Evolutionary conservation across 2,329 filamentous ascomycete species (phyloP).

Genomic region (Colletotrichum falcatum): DNA sequence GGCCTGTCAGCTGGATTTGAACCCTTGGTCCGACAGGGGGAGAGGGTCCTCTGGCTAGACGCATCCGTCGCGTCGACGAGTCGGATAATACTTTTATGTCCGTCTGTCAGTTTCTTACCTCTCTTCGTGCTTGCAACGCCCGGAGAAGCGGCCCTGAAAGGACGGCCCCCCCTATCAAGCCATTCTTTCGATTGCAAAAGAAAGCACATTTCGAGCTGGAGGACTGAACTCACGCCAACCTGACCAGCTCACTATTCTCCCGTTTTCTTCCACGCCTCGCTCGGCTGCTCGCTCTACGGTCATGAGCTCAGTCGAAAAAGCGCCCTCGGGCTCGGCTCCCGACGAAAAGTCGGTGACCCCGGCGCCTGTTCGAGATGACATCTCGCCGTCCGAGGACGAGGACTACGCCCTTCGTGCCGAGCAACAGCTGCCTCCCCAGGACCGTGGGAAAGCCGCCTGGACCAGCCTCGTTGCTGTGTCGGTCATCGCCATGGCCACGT

Average conservation of each 20-base stretch:
- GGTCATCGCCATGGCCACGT: slow-evolving; percentile 25
- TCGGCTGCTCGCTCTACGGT: not conserved
- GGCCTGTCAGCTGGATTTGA: slow-evolving; percentile 3
- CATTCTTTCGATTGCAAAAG: not conserved
- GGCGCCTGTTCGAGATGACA: not conserved
- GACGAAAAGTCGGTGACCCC: not conserved
- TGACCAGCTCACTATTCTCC: too few species aligned
- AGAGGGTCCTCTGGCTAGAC: not conserved
- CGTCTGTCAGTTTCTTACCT: not conserved
- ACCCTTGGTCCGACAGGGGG: not conserved
- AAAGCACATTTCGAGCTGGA: not conserved
- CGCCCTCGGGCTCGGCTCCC: not conserved
- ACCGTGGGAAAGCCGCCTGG: slow-evolving; percentile 15
- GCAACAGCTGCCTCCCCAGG: not conserved
- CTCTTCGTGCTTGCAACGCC: not conserved
- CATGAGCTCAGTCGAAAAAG: not conserved
- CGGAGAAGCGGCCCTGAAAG: not conserved
- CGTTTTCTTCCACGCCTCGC: not conserved
- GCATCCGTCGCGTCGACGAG: not conserved
- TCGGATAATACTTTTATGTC: not conserved
- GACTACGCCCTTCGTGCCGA: not conserved
- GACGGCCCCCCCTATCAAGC: not conserved
- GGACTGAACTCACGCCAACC: too few species aligned
- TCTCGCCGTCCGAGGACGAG: not conserved
- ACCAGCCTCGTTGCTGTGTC: slow-evolving; percentile 16